Conservation (phyloP, 192 early-diverging fungal genomes). For the Coemansia sp. region DNA sequence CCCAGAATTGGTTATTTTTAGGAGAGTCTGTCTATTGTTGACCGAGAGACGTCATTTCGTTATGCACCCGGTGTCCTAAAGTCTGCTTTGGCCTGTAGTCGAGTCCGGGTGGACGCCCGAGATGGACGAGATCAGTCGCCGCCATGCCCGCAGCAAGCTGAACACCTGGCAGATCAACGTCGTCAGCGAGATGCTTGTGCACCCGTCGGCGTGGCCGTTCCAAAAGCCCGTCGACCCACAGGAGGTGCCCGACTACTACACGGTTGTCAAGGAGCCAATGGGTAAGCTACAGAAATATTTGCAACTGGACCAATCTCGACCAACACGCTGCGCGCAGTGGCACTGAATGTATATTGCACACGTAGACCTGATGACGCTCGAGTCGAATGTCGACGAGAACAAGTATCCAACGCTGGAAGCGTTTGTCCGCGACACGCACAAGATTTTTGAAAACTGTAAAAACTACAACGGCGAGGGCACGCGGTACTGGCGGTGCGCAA, state of each 20-base stretch:
- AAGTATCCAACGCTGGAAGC: slow-evolving; percentile 75
- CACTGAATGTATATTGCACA: too few relatives aligned
- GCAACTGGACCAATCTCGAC: neutral
- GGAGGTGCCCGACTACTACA: slow-evolving; percentile 92
- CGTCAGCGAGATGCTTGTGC: slow-evolving; percentile 71
- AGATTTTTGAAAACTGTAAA: slow-evolving; percentile 92
- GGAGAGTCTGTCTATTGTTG: neutral
- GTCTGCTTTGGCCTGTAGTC: too few relatives aligned
- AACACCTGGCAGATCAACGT: slow-evolving; percentile 61
- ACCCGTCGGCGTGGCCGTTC: slow-evolving; percentile 90
- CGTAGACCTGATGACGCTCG: slow-evolving; percentile 76
- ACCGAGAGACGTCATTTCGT: too few relatives aligned
- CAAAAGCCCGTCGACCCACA: slow-evolving; percentile 80
- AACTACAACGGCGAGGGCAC: slow-evolving; percentile 88
- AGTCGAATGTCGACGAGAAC: slow-evolving; percentile 78
- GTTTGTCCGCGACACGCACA: slow-evolving; percentile 79
- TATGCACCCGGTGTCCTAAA: too few relatives aligned
- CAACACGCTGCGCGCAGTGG: too few relatives aligned
- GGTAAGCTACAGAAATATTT: slow-evolving; percentile 25
- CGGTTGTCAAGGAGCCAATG: slow-evolving; percentile 96
- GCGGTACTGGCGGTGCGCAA: slow-evolving; percentile 76
- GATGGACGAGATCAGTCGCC: slow-evolving; percentile 61
- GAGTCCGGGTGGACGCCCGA: slow-evolving; percentile 94
- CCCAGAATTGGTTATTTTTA: neutral
- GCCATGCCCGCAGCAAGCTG: slow-evolving; percentile 43